phyloP scores from a whole-genome alignment of 1,284 basidiomycete genomes.

The Apiotrichum laibachii region DNA sequence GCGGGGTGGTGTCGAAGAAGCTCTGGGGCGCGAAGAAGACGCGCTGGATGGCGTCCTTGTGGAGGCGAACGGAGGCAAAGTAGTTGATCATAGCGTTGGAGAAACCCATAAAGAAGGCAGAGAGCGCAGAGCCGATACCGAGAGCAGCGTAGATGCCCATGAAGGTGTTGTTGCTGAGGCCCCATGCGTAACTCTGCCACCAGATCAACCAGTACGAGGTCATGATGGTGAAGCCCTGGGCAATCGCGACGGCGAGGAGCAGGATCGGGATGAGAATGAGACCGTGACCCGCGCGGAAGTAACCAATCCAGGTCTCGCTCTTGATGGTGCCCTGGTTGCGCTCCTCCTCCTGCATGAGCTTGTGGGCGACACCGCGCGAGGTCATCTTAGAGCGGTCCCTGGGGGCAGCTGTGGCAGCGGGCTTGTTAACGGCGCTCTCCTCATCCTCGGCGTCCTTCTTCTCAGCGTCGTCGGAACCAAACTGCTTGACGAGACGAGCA shows the following conservation, averaged over 20 bases:
- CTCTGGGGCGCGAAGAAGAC: conserved; percentile 74
- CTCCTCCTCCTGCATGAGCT: conserved; percentile 54
- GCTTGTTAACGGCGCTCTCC: conserved; percentile 42
- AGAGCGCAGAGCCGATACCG: conserved; percentile 55
- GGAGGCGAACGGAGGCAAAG: conserved; percentile 61
- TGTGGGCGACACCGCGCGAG: conserved; percentile 38
- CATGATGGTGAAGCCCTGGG: conserved; percentile 47
- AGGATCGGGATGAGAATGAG: conserved; percentile 54
- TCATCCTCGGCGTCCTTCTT: conserved; percentile 50
- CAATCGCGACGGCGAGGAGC: conserved; percentile 43
- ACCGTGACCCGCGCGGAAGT: conserved; percentile 56
- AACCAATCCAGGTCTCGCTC: conserved; percentile 47
- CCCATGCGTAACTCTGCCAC: conserved; percentile 63
- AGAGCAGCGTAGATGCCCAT: conserved; percentile 59
- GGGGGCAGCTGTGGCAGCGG: too few species aligned
- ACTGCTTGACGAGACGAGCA: conserved; percentile 65
- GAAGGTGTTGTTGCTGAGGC: conserved; percentile 50
- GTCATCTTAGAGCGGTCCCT: conserved; percentile 42
- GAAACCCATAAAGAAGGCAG: conserved; percentile 56
- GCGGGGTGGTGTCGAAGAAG: conserved; percentile 86
- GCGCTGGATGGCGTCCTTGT: conserved; percentile 60
- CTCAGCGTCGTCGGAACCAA: conserved; percentile 58
- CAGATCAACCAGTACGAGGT: conserved; percentile 62
- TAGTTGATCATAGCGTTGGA: conserved; percentile 57
- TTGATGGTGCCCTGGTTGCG: conserved; percentile 47